Evolutionary conservation across 2,329 filamentous ascomycete genomes (phyloP), one percentile per base, ranked within the genome.

Genomic region (Alternaria infectoria): DNA sequence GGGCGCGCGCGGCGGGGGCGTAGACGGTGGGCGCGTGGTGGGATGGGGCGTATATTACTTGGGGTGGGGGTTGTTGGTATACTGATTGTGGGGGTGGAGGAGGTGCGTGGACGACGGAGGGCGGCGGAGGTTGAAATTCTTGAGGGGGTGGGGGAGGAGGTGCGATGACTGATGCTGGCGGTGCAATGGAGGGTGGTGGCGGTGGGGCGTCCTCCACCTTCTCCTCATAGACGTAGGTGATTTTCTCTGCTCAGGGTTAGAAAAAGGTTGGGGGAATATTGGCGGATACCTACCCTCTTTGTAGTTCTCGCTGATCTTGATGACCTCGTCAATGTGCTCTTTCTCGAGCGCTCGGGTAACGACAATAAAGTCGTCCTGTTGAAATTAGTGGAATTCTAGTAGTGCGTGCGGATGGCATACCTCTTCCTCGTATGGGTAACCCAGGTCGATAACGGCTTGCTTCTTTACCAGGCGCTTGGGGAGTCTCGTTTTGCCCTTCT

Each of bases 271-370:
- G 47, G 6, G 5, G 3, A 13, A 9, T 5, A 15, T 9, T 4
- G 13, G 9, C 11, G 25, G n/a, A 15, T 50, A 69, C 81, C 57
- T 74, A 83, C 83, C 77, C 54, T 83, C 81, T 75, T 83, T 83
- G 80, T 93, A 93, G 30, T 91, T 89, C 73, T 93, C 91, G 79
- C 93, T 96, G 54, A 93, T 84, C 73, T 89, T 90, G 72, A 97
- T 91, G 47, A 97, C 86, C 73, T 96, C 91, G 71, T 97, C 93
- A 67, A 97, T 97, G 72, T 97, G 93, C 17, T 95, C 89, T 72
- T 96, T 94, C 15, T 93, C 92, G 6, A 98, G 86, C 10, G 95
- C 94, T 75, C 92, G 91, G 70, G 91, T 89, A 32, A 98, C 89
- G 56, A 97, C 87, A 71, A 96, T 89, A 21, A 91, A 91, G 69